Evolutionary conservation across 2,329 filamentous ascomycete genomes (phyloP).

Genomic region (Calonectria honghensis): DNA sequence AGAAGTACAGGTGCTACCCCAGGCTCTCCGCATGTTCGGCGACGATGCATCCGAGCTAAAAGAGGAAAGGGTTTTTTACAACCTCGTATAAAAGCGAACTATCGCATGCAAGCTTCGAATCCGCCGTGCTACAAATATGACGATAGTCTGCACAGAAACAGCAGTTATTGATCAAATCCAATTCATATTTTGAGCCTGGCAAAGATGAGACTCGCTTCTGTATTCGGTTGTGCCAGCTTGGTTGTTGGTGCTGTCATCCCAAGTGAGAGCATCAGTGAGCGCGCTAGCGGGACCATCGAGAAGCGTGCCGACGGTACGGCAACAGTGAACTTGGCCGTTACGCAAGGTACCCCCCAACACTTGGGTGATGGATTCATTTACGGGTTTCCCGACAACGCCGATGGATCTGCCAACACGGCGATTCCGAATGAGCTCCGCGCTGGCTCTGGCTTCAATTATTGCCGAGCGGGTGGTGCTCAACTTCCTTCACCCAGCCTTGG

Average conservation of each 20-base stretch:
- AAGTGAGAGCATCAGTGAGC: background rate
- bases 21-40: background rate
- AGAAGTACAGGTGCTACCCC: background rate
- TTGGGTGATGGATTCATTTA: slow-evolving; percentile 17
- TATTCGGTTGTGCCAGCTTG: background rate
- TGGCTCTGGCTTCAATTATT: slow-evolving; percentile 9
- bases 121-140: background rate
- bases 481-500: background rate
- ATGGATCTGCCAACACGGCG: slow-evolving; percentile 13
- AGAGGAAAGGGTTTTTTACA: background rate
- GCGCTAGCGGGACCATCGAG: slow-evolving; percentile 5
- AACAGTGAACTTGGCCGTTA: slow-evolving; percentile 9
- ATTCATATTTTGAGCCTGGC: background rate
- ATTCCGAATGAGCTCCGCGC: slow-evolving; percentile 7
- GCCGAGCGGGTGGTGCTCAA: slow-evolving; percentile 7
- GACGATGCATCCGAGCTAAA: slow-evolving; percentile 8
- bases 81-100: slow-evolving; percentile 9
- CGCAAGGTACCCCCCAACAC: background rate
- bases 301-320: background rate
- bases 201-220: background rate
- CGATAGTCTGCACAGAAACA: too few relatives aligned
- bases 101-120: background rate
- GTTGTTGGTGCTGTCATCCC: slow-evolving; percentile 12
- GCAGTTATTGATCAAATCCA: background rate
- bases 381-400: slow-evolving; percentile 9